These are phyloP conservation scores for Penicillium hordei DNA, from an alignment of 2,329 filamentous ascomycete genomes.

Conservation along the genomic window DNA sequence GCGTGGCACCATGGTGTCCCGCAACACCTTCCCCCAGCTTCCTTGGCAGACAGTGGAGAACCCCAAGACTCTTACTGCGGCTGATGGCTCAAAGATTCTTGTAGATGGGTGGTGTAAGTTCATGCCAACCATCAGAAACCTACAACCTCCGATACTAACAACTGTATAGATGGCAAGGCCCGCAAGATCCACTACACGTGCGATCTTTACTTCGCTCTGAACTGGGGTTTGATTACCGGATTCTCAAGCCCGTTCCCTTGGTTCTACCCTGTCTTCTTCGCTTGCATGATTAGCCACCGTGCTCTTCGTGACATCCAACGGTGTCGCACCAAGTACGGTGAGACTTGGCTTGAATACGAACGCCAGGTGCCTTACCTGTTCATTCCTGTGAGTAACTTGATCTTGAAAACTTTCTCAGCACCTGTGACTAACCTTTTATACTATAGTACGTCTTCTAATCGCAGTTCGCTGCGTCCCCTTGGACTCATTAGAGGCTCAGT, in stretches of 20 bases:
- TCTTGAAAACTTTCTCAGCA: too few species aligned
- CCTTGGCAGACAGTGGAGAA: constrained; percentile 82
- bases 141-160: constrained; percentile 16
- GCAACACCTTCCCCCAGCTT: constrained; percentile 85
- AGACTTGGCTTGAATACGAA: constrained; percentile 80
- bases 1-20: constrained; percentile 65
- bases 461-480: constrained; percentile 1
- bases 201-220: constrained; percentile 73
- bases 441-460: constrained; percentile 37
- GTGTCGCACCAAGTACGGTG: constrained; percentile 76
- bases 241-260: constrained; percentile 81
- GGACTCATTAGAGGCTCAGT: neutral
- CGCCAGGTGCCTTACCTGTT: constrained; percentile 78
- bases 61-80: constrained; percentile 72
- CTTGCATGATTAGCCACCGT: constrained; percentile 75
- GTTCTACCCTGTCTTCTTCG: constrained; percentile 85
- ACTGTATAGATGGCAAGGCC: constrained; percentile 61
- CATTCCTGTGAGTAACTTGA: constrained; percentile 60
- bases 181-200: constrained; percentile 81
- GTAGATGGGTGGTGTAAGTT: constrained; percentile 78
- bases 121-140: neutral
- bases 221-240: constrained; percentile 78
- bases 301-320: constrained; percentile 72
- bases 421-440: constrained; percentile 2
- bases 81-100: constrained; percentile 72